These are phyloP conservation scores for Rhizopogon sp. DNA, from an alignment of 768 basidiomycete genomes.

Conservation along the genomic window DNA sequence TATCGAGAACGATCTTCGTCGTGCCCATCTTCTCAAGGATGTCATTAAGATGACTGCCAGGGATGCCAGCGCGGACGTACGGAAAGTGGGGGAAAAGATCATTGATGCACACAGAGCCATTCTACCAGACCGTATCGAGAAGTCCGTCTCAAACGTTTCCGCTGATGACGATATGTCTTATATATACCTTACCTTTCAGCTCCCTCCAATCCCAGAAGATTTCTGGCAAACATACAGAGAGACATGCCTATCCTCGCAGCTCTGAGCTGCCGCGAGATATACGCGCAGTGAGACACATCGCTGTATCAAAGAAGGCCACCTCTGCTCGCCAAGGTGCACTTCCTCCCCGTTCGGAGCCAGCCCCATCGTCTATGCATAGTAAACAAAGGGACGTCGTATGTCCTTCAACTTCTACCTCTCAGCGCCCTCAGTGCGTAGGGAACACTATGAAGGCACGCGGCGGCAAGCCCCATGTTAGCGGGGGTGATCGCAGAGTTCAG, in stretches of 20 bases:
- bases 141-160: conserved; percentile 34
- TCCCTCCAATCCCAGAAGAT: neutral
- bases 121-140: conserved; percentile 62
- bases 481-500: too few species aligned
- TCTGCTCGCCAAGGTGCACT: too few species aligned
- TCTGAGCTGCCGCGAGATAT: neutral
- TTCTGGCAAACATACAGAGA: neutral
- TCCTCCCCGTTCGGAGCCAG: too few species aligned
- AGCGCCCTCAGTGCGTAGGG: neutral
- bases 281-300: too few species aligned
- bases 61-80: conserved; percentile 73
- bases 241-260: neutral
- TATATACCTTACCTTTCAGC: neutral
- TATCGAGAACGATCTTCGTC: conserved; percentile 54
- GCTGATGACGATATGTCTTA: conserved; percentile 3
- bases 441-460: neutral
- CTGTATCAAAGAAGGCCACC: too few species aligned
- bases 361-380: too few species aligned
- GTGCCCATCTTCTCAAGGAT: conserved; percentile 62
- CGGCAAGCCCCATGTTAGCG: neutral
- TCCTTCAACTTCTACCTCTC: conserved; percentile 1
- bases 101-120: conserved; percentile 73
- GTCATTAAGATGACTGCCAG: conserved; percentile 63
- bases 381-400: neutral
- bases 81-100: conserved; percentile 62